Evolutionary conservation across 306 rosid species (phyloP).

Genomic region (Glycyrrhiza uralensis): DNA sequence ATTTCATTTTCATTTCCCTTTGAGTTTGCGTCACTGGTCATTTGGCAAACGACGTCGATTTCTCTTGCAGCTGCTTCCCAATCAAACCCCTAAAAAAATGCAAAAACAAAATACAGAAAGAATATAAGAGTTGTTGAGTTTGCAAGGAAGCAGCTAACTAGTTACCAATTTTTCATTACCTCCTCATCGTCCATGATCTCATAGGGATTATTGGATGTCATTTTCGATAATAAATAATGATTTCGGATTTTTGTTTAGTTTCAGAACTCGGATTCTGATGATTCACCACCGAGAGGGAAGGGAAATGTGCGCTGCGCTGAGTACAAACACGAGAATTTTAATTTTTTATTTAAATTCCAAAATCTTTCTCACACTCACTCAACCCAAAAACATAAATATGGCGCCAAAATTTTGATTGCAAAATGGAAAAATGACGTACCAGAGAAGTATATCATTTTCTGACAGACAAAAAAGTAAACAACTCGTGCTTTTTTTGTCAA

Average conservation of each 20-base stretch:
- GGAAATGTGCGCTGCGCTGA: background rate
- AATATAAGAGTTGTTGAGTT: background rate
- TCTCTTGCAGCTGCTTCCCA: constrained; percentile 86
- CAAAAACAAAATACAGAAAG: background rate
- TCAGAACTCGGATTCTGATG: background rate
- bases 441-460: too few species aligned
- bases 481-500: too few species aligned
- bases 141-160: background rate
- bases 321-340: background rate
- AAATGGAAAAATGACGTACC: too few species aligned
- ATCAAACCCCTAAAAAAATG: constrained; percentile 53
- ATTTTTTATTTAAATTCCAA: background rate
- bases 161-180: constrained; percentile 22
- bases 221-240: constrained; percentile 18
- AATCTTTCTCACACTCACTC: background rate
- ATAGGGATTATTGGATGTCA: constrained; percentile 46
- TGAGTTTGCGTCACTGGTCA: constrained; percentile 7
- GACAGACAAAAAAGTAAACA: too few species aligned
- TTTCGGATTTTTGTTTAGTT: background rate
- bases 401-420: constrained; percentile 2
- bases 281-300: background rate
- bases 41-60: constrained; percentile 51
- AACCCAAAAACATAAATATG: background rate
- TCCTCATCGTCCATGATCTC: constrained; percentile 56
- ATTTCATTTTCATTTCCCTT: background rate